phyloP scores from a whole-genome alignment of 208 protist species.

The Crithidia brevicula region DNA sequence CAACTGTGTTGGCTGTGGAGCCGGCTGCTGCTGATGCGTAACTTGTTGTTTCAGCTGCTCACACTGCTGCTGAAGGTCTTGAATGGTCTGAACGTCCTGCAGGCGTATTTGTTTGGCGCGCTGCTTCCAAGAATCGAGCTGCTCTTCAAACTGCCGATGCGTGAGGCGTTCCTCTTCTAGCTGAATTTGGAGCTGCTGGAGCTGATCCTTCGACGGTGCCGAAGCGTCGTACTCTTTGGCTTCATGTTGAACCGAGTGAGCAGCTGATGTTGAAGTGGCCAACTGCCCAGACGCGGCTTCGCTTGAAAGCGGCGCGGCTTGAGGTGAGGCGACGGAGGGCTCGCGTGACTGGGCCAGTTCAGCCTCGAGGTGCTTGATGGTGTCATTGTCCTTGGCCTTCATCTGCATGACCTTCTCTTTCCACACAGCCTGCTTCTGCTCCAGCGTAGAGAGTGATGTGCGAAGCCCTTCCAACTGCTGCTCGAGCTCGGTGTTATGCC shows the following conservation, averaged over 20 bases:
- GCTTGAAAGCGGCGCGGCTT: neutral
- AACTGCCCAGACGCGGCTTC: neutral
- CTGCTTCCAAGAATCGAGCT: slow-evolving; percentile 37
- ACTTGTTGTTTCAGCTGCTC: too few species aligned
- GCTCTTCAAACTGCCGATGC: slow-evolving; percentile 23
- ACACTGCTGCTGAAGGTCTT: slow-evolving; percentile 24
- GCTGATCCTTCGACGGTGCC: neutral
- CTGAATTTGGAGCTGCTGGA: slow-evolving; percentile 19
- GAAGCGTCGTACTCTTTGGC: neutral
- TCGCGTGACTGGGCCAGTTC: slow-evolving; percentile 24
- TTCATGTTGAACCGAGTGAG: neutral
- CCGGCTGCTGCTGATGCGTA: slow-evolving; percentile 7
- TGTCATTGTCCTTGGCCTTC: slow-evolving; percentile 49
- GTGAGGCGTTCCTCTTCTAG: slow-evolving; percentile 32
- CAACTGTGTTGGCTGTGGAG: neutral
- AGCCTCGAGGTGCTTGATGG: slow-evolving; percentile 36
- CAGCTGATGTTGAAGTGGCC: neutral
- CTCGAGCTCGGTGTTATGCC: slow-evolving; percentile 16
- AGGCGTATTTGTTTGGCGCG: slow-evolving; percentile 13
- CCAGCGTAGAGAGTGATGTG: slow-evolving; percentile 12
- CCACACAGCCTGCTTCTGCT: slow-evolving; percentile 44
- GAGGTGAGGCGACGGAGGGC: neutral
- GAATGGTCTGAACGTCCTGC: slow-evolving; percentile 31
- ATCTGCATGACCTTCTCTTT: slow-evolving; percentile 60
- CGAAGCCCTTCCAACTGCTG: slow-evolving; percentile 17